These are phyloP conservation scores for Solanum hybrid DNA, from an alignment of 305 asterid genomes.

Conservation along the genomic window DNA sequence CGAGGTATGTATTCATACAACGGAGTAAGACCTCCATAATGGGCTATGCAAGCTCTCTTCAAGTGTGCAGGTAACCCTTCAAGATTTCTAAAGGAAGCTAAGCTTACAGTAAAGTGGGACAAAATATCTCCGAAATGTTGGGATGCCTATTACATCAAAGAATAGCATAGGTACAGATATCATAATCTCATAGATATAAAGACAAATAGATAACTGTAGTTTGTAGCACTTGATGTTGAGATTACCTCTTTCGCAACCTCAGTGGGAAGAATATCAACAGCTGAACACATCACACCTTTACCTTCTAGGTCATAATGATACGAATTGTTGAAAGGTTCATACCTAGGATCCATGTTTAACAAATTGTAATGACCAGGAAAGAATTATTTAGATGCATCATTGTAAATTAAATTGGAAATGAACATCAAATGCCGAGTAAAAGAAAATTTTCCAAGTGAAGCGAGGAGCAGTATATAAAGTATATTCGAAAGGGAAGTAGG, in stretches of 20 bases:
- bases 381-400: not conserved
- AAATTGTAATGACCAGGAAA: constrained; percentile 2
- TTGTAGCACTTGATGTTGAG: not conserved
- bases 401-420: not conserved
- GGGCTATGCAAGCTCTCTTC: constrained; percentile 73
- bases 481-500: not conserved
- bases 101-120: constrained; percentile 57
- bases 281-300: constrained; percentile 68
- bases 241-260: constrained; percentile 90
- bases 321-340: constrained; percentile 56
- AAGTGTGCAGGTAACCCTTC: constrained; percentile 61
- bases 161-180: not conserved
- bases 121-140: constrained; percentile 88
- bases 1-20: constrained; percentile 74
- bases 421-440: not conserved
- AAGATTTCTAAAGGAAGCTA: constrained; percentile 51
- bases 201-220: not conserved
- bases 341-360: constrained; percentile 32
- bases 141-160: constrained; percentile 51
- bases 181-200: not conserved
- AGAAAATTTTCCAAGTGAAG: not conserved
- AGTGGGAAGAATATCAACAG: constrained; percentile 93
- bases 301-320: constrained; percentile 78
- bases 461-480: not conserved
- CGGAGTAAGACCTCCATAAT: constrained; percentile 57